A percentile compares a stretch with the other conserved stretches of the same genome.
phyloP scores from a whole-genome alignment of 805 yeast species.

The Candida awuae region DNA sequence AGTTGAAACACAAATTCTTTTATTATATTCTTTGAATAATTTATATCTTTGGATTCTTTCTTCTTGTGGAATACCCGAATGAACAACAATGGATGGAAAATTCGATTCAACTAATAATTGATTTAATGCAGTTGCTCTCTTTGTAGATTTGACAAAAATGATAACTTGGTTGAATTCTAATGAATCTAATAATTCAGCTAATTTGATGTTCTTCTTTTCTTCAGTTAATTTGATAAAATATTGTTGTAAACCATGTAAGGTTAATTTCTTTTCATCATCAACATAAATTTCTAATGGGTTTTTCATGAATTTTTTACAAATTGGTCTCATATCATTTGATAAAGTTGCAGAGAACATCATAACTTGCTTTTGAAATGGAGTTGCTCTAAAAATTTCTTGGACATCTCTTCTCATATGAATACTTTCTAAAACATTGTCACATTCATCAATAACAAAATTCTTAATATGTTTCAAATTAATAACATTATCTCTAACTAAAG shows the following conservation, averaged over 20 bases:
- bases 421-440: slow-evolving; percentile 91
- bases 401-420: slow-evolving; percentile 95
- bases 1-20: slow-evolving; percentile 96
- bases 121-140: slow-evolving; percentile 88
- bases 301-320: slow-evolving; percentile 97
- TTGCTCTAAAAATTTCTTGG: slow-evolving; percentile 93
- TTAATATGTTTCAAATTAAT: slow-evolving; percentile 83
- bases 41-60: slow-evolving; percentile 97
- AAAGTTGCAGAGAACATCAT: slow-evolving; percentile 99
- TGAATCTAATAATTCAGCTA: slow-evolving; percentile 86
- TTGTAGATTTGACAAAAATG: slow-evolving; percentile 85
- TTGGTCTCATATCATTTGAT: slow-evolving; percentile 88
- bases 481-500: slow-evolving; percentile 84
- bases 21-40: slow-evolving; percentile 94
- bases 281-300: slow-evolving; percentile 95
- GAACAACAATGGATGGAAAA: slow-evolving; percentile 96
- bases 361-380: slow-evolving; percentile 97
- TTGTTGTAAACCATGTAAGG: slow-evolving; percentile 97
- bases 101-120: slow-evolving; percentile 81
- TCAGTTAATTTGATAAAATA: slow-evolving; percentile 85
- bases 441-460: slow-evolving; percentile 94
- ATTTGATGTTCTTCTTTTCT: slow-evolving; percentile 85
- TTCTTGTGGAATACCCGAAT: slow-evolving; percentile 91
- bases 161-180: slow-evolving; percentile 97
- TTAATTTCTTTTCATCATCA: slow-evolving; percentile 94